phyloP scores from a whole-genome alignment of 1,284 basidiomycete species.

The Rhodotorula sp. region DNA sequence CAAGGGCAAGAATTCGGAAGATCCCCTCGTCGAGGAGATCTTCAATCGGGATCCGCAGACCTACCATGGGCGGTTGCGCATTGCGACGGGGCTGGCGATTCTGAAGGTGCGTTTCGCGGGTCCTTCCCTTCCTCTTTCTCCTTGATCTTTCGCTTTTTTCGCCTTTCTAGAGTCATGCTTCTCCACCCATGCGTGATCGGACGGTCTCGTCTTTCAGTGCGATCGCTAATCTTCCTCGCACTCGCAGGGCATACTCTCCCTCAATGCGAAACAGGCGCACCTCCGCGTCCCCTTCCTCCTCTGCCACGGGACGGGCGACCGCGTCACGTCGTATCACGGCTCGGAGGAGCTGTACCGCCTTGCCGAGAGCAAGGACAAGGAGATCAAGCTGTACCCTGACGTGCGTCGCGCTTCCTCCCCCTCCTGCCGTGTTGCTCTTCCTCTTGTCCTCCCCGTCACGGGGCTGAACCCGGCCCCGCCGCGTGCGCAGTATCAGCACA shows the following conservation, averaged over 20 bases:
- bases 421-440: too few species aligned
- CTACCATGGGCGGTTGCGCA: constrained; percentile 46
- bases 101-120: constrained; percentile 28
- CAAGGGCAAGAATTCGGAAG: constrained; percentile 43
- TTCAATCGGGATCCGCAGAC: constrained; percentile 43
- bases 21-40: constrained; percentile 26
- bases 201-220: too few species aligned
- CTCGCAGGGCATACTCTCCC: constrained; percentile 29
- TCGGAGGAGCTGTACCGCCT: constrained; percentile 22
- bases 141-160: too few species aligned
- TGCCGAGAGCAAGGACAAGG: constrained; percentile 30
- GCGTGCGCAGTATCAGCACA: constrained; percentile 35
- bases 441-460: background rate
- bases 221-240: background rate
- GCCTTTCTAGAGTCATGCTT: background rate
- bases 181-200: too few species aligned
- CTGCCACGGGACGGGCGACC: constrained; percentile 45
- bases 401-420: background rate
- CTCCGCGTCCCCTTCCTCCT: constrained; percentile 45
- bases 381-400: constrained; percentile 38
- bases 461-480: background rate
- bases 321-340: constrained; percentile 36
- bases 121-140: background rate
- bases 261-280: constrained; percentile 28
- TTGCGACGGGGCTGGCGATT: constrained; percentile 46